Conservation (phyloP, 768 basidiomycete genomes). For the Hericium rajendrae region DNA sequence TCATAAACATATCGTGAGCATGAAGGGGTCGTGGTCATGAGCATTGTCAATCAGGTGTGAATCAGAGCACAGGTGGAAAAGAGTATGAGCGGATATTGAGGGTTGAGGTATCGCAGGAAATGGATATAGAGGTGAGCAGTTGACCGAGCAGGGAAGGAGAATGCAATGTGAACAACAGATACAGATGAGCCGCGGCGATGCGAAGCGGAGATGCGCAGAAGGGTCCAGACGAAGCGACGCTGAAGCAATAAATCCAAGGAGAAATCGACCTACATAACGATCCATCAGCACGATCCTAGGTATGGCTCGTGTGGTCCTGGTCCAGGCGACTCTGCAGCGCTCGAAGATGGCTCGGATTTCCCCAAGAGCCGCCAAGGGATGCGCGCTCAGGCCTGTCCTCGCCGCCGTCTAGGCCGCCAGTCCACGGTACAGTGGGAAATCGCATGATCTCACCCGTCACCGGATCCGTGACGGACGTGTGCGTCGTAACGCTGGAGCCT, state of each 20-base stretch:
- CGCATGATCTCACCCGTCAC: slow-evolving; percentile 23
- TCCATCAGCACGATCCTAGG: not conserved
- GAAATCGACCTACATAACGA: no score
- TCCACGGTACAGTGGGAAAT: slow-evolving; percentile 14
- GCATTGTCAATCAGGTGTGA: not conserved
- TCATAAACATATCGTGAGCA: not conserved
- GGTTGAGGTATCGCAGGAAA: no score
- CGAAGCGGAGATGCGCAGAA: not conserved
- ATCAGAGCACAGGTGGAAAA: not conserved
- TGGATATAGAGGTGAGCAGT: not conserved
- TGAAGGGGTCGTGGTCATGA: not conserved
- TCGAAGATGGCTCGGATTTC: slow-evolving; percentile 8
- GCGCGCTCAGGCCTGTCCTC: not conserved
- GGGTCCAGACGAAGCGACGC: no score
- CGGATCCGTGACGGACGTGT: slow-evolving; percentile 22
- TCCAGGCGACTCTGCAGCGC: slow-evolving; percentile 9
- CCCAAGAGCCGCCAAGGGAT: slow-evolving; percentile 10
- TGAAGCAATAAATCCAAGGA: no score
- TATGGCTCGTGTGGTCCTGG: not conserved
- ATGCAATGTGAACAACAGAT: not conserved
- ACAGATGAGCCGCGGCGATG: not conserved
- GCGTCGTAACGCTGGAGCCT: slow-evolving; percentile 24
- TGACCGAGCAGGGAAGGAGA: not conserved
- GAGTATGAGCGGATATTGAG: not conserved
- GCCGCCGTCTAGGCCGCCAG: slow-evolving; percentile 2